A percentile compares a stretch with the other conserved stretches of the same genome.
Conservation (phyloP, 148 eudicot species). For the Rhododendron kiyosumense region DNA sequence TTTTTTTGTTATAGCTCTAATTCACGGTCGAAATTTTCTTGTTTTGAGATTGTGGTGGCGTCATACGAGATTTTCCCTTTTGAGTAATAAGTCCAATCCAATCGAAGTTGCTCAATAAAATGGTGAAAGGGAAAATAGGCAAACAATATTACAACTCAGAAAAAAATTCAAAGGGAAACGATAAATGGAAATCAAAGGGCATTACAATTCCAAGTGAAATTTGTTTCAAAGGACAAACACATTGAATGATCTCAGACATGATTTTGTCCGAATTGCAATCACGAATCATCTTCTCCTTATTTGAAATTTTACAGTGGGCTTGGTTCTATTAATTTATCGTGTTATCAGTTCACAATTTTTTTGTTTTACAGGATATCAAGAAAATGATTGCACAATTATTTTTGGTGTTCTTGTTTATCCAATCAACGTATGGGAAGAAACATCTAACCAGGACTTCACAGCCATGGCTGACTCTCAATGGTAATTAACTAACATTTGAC, state of each 20-base stretch:
- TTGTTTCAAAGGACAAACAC: background rate
- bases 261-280: background rate
- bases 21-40: background rate
- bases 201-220: background rate
- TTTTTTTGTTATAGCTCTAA: background rate
- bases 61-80: background rate
- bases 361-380: background rate
- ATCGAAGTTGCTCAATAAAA: background rate
- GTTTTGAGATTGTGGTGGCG: background rate
- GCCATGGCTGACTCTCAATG: constrained; percentile 10
- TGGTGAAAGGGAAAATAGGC: background rate
- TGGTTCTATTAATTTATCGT: background rate
- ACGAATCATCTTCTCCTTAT: background rate
- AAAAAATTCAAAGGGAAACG: background rate
- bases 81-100: background rate
- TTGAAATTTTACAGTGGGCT: background rate
- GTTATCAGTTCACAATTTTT: background rate
- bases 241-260: background rate
- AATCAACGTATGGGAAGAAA: constrained; percentile 1
- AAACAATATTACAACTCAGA: background rate
- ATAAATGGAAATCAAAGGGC: background rate
- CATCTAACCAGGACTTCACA: background rate
- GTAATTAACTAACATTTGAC: background rate
- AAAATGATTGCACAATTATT: constrained; percentile 5
- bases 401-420: constrained; percentile 9